A percentile compares a stretch with the other conserved stretches of the same genome.
These are phyloP conservation scores for Tubosaeta sp. DNA, from an alignment of 768 basidiomycete species.

Conservation along the genomic window DNA sequence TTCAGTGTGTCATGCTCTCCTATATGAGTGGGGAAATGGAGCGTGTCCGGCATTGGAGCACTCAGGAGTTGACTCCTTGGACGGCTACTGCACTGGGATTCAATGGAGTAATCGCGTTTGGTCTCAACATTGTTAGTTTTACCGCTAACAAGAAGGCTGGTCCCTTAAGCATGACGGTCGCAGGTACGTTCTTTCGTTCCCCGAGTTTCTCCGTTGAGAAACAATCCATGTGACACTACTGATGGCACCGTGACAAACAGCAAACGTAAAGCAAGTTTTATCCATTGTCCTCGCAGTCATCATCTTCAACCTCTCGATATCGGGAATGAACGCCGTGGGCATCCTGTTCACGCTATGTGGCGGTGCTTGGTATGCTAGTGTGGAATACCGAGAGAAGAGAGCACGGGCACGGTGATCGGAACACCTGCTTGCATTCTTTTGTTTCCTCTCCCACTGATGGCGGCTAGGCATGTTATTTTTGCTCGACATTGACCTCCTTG, in stretches of 20 bases:
- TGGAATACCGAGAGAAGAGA: conserved; percentile 55
- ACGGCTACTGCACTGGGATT: conserved; percentile 54
- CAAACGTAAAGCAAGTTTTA: conserved; percentile 90
- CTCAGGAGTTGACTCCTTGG: conserved; percentile 34
- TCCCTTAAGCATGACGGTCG: conserved; percentile 87
- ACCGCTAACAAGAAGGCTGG: conserved; percentile 93
- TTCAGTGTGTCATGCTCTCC: conserved; percentile 79
- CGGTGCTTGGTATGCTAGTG: conserved; percentile 74
- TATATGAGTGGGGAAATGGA: conserved; percentile 77
- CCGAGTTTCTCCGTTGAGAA: background rate
- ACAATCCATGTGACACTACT: background rate
- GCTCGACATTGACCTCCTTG: background rate
- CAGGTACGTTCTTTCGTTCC: conserved; percentile 46
- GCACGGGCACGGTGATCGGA: conserved; percentile 15
- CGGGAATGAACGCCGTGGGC: conserved; percentile 73
- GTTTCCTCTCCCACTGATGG: background rate
- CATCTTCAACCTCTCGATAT: conserved; percentile 82
- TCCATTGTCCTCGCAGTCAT: conserved; percentile 81
- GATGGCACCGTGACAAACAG: conserved; percentile 35
- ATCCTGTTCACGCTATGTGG: conserved; percentile 82
- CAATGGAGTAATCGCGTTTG: conserved; percentile 89
- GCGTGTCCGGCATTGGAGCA: conserved; percentile 47
- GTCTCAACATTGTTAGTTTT: conserved; percentile 90
- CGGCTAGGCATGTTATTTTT: background rate
- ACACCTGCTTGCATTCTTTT: background rate